Evolutionary conservation across 75 land plant species (phyloP), one percentile per base, ranked within the genome.

Genomic region (Sequoiadendron giganteum): DNA sequence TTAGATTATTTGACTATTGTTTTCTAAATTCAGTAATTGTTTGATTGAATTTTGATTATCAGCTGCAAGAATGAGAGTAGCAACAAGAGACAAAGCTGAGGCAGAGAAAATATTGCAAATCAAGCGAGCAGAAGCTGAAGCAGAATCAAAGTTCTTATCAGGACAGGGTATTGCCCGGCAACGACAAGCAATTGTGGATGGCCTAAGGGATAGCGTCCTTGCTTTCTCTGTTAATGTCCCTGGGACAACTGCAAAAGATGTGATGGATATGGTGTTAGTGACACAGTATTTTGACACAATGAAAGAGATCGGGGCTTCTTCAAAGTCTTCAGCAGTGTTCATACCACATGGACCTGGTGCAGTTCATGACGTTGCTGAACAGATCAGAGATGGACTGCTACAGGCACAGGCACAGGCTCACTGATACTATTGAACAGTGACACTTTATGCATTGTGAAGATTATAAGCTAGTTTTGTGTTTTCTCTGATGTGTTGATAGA

Each of bases 311-410:
- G 99, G 99, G 18, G 93, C 96, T n/a, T 54, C 91, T 45, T 93
- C 96, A 19, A 97, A 97, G 87, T 92, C 93, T 34, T 92, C 94
- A 11, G 88, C 99, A n/a, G 94, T 97, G 8, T 97, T 97, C 89
- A 93, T 97, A 70, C 99, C 99, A 11, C 99, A 97, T 82, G 99
- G 99, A 42, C 97, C 97, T 30, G 99, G 97, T 43, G 99, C 97
- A 83, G 99, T 96, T 54, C 93, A 92, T 15, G 99, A 97, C 86
- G 93, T 96, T 32, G 99, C 97, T 76, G 70, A 92, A 18, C 99
- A 97, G 92, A 95, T 97, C 83, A 92, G 99, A 45, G 94, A 96
- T 85, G 99, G 99, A 14, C 91, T 97, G 81, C 92, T 97, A 61
- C 96, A 95, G 87, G 95, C 87, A 73, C 96, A 95, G 87, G 95